phyloP scores from a whole-genome alignment of 139 green algal species.

The Trebouxia sp. region DNA sequence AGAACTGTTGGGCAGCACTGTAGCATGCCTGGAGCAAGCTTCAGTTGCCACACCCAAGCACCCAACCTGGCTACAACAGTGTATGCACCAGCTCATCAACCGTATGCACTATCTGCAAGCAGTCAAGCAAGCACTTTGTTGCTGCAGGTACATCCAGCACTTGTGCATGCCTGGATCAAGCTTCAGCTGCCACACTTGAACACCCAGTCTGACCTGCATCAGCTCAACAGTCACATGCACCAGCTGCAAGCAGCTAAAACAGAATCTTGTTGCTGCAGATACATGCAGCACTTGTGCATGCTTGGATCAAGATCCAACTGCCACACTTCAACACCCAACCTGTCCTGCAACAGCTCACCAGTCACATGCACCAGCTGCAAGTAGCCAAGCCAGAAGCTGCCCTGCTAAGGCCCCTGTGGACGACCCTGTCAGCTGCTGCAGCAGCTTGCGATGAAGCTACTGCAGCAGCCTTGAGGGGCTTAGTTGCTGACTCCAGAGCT shows the following conservation, averaged over 20 bases:
- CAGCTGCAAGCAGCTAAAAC: slow-evolving; percentile 9
- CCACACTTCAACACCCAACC: not conserved
- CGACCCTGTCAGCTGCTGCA: slow-evolving; percentile 12
- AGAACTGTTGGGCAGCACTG: too few species aligned
- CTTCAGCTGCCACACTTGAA: not conserved
- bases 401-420: not conserved
- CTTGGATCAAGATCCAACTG: slow-evolving; percentile 6
- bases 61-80: too few species aligned
- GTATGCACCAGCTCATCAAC: too few species aligned
- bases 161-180: slow-evolving; percentile 16
- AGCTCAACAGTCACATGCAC: not conserved
- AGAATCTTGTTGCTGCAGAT: not conserved
- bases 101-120: too few species aligned
- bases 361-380: not conserved
- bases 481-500: not conserved
- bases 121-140: not conserved
- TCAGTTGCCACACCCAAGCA: not conserved
- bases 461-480: not conserved
- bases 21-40: too few species aligned
- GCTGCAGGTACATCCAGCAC: not conserved
- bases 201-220: not conserved
- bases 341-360: not conserved
- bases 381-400: slow-evolving; percentile 20
- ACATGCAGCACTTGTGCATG: slow-evolving; percentile 13
- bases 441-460: not conserved